A percentile compares a stretch with the other conserved stretches of the same genome.
Conservation (phyloP, 73 alveolate species). For the Uronychia setigera region DNA sequence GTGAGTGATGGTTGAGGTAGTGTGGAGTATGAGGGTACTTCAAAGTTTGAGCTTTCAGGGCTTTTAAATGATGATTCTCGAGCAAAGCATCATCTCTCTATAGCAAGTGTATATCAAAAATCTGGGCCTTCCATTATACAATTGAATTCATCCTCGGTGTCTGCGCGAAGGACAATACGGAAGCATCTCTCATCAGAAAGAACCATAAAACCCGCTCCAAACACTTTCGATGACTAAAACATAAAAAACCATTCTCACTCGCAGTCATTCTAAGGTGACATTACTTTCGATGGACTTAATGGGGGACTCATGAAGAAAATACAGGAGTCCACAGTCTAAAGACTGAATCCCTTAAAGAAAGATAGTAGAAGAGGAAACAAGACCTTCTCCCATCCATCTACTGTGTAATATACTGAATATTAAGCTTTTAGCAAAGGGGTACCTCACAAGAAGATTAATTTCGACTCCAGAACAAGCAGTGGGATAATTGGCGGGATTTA, state of each 20-base stretch:
- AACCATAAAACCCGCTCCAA: not conserved
- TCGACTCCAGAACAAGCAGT: not conserved
- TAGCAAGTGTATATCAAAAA: no score
- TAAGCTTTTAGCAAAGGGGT: not conserved
- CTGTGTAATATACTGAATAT: not conserved
- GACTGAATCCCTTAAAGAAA: not conserved
- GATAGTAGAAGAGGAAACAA: not conserved
- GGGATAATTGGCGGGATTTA: not conserved
- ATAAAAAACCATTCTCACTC: not conserved
- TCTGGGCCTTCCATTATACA: no score
- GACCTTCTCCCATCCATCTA: not conserved
- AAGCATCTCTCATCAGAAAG: no score
- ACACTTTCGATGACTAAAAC: not conserved
- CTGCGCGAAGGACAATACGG: no score
- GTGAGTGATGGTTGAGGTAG: no score
- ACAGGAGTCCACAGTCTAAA: not conserved
- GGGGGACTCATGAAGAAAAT: not conserved
- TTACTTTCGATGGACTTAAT: not conserved
- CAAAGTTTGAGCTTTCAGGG: no score
- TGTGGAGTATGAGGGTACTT: no score
- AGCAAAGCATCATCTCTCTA: no score
- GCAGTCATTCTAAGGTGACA: not conserved
- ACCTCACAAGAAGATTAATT: not conserved
- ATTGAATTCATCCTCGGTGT: no score
- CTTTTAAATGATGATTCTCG: no score